Conservation (phyloP, 164 flowering plant genomes). For the Annona cherimola region DNA sequence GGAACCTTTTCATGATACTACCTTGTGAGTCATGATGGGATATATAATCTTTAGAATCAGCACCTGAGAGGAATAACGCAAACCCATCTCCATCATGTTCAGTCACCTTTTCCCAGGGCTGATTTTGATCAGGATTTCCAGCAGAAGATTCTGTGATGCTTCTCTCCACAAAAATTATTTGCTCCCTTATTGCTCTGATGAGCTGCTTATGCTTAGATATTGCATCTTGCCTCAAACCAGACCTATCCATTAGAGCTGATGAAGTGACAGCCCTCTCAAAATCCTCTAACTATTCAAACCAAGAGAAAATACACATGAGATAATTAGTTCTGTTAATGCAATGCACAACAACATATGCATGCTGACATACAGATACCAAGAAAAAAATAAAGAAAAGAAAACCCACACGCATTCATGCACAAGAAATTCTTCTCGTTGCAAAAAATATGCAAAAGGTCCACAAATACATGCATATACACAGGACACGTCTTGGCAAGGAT, state of each 20-base stretch:
- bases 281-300: constrained; percentile 43
- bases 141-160: constrained; percentile 22
- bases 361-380: background rate
- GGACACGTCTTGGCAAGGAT: background rate
- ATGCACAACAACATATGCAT: background rate
- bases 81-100: constrained; percentile 47
- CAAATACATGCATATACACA: background rate
- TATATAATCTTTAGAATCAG: constrained; percentile 13
- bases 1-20: constrained; percentile 30
- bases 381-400: no score
- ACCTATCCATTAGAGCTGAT: constrained; percentile 23
- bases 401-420: background rate
- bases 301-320: background rate
- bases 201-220: constrained; percentile 41
- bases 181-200: constrained; percentile 42
- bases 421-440: no score
- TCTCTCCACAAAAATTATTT: constrained; percentile 33
- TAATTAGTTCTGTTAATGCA: background rate
- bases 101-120: constrained; percentile 31
- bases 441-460: background rate
- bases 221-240: constrained; percentile 24
- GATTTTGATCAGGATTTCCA: constrained; percentile 16
- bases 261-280: constrained; percentile 41
- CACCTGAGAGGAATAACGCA: constrained; percentile 47
- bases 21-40: constrained; percentile 18